A percentile compares a stretch with the other conserved stretches of the same genome.
These are phyloP conservation scores for Amanita inopinata DNA, from an alignment of 768 basidiomycete genomes.

Conservation along the genomic window DNA sequence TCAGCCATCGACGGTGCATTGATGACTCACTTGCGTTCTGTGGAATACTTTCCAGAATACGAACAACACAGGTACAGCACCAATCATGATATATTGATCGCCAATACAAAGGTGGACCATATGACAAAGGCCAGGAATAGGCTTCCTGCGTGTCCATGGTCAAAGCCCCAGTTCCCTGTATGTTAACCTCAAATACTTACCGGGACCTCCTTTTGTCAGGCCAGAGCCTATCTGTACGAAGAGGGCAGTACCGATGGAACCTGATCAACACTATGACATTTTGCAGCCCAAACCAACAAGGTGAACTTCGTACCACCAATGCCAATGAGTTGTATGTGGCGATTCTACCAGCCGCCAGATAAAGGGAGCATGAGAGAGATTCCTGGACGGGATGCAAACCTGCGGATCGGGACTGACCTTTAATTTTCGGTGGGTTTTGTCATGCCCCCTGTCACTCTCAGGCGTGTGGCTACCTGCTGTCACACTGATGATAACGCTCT, in stretches of 20 bases:
- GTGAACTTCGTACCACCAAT: slow-evolving; percentile 29
- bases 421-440: slow-evolving; percentile 29
- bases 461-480: not conserved
- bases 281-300: slow-evolving; percentile 5
- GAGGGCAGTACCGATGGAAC: slow-evolving; percentile 67
- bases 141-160: slow-evolving; percentile 22
- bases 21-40: slow-evolving; percentile 25
- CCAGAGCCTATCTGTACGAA: slow-evolving; percentile 65
- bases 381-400: not conserved
- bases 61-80: slow-evolving; percentile 31
- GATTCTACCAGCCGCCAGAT: slow-evolving; percentile 22
- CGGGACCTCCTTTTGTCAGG: slow-evolving; percentile 54
- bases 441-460: slow-evolving; percentile 6
- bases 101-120: slow-evolving; percentile 40
- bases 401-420: slow-evolving; percentile 19
- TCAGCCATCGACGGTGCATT: not conserved
- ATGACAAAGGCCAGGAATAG: slow-evolving; percentile 40
- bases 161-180: not conserved
- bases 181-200: slow-evolving; percentile 20
- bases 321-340: slow-evolving; percentile 44
- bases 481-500: not conserved
- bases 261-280: slow-evolving; percentile 17
- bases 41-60: slow-evolving; percentile 34
- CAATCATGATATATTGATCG: slow-evolving; percentile 38
- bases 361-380: too few species aligned